Evolutionary conservation across 2,329 filamentous ascomycete species (phyloP).

Genomic region (Seiridium cupressi): DNA sequence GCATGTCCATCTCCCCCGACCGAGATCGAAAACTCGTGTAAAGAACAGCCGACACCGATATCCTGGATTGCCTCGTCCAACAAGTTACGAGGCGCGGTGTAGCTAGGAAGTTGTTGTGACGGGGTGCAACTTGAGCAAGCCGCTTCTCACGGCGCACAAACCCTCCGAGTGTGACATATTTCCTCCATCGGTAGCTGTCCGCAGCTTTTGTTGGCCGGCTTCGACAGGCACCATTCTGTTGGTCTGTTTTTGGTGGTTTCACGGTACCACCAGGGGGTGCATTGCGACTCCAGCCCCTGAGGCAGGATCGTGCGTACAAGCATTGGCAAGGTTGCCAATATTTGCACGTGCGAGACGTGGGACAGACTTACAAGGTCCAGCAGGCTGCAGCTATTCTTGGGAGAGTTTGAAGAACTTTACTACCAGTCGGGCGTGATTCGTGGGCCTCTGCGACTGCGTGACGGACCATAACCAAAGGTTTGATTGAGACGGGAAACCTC

Average conservation of each 20-base stretch:
- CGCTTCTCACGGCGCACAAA: neutral
- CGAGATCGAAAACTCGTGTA: slow-evolving; percentile 1
- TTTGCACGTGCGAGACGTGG: neutral
- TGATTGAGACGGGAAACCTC: neutral
- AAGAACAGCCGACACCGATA: neutral
- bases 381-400: neutral
- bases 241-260: neutral
- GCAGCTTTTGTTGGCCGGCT: slow-evolving; percentile 1
- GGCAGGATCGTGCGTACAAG: neutral
- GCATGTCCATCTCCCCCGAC: neutral
- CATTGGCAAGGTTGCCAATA: neutral
- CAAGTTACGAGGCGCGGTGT: neutral
- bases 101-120: neutral
- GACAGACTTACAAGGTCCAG: neutral
- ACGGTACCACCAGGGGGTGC: neutral
- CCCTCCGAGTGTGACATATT: neutral
- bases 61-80: neutral
- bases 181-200: neutral
- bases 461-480: neutral
- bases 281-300: neutral
- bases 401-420: neutral
- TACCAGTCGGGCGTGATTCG: too few relatives aligned
- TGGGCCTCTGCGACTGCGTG: neutral
- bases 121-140: neutral
- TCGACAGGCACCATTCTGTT: neutral